Evolutionary conservation across 768 basidiomycete genomes (phyloP), one percentile per base, ranked within the genome.

Genomic region (Phylloporus arenicola): DNA sequence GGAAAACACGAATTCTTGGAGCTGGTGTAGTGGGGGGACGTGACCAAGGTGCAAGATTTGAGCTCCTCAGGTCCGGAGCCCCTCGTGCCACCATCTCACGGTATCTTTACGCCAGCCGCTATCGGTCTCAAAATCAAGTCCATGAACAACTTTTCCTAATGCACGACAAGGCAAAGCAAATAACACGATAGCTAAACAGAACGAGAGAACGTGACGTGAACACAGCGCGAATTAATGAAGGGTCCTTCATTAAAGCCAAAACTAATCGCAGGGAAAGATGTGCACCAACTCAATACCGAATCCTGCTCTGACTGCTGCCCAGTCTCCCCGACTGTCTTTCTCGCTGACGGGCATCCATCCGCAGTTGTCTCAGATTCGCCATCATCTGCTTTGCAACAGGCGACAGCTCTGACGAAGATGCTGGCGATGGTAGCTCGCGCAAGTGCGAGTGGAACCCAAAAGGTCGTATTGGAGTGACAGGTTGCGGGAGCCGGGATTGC

Each of bases 381-480:
- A 89, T 89, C 59, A 89, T 74, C 61, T 83, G 75, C 56, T 74
- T 75, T 6, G 78, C 82, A 29, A 82, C 69, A 13, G 84, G 84
- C 17, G 87, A 89, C 44, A 90, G 69, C 54, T 89, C 88, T 10
- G 85, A 78, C 3, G 86, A 87, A 25, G 79, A 82, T 20, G 83
- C 77, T 19, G 87, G 84, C 2, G 84, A 87, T 3, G 82, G 77
- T 43, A 58, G 61, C 3, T 62, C 65, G 6, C 27, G 47, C 29
- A 66, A 45, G 27, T 69, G 47, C 27, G 65, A 46, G 27, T 69
- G 72, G 12, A 70, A 69, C 25, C 64, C 62, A 6, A 78, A 76
- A 10, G 74, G 71, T 41, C 71, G 74, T 17, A 60, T 47, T 45
- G 80, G 83, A 39, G 79, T 76, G 41, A 70, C 59, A 43, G 43